Conservation (phyloP, 179 eudicot species). For the Kewa caespitosa region DNA sequence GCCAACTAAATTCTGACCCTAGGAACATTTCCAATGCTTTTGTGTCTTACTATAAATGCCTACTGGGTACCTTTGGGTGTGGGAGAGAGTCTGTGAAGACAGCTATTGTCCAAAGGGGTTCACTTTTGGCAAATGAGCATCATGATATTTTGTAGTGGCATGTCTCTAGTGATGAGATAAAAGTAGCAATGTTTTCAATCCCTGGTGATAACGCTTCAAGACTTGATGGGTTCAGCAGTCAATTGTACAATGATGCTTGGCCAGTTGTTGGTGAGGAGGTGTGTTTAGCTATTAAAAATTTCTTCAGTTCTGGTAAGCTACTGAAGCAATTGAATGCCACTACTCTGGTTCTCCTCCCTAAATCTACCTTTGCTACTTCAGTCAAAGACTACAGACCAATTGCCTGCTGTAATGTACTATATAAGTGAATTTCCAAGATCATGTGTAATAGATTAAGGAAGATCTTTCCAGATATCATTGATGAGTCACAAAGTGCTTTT, state of each 20-base stretch:
- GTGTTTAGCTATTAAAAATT: neutral
- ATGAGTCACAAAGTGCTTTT: neutral
- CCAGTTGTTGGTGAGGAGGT: neutral
- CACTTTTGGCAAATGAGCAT: neutral
- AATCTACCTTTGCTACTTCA: neutral
- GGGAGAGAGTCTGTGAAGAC: neutral
- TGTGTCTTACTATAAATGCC: neutral
- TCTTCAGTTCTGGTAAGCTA: neutral
- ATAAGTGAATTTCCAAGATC: neutral
- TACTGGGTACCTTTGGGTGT: neutral
- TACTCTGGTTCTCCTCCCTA: neutral
- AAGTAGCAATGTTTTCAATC: neutral
- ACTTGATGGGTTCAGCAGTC: neutral
- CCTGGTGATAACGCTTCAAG: neutral
- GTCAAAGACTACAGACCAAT: neutral
- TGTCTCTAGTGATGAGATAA: neutral
- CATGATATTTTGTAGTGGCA: neutral
- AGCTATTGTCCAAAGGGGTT: neutral
- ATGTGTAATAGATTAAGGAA: neutral
- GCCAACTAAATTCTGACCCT: no score
- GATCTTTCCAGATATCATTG: neutral
- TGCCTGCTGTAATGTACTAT: neutral
- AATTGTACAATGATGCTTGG: slow-evolving; percentile 1
- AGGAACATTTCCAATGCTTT: neutral
- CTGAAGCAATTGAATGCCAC: neutral